phyloP scores from a whole-genome alignment of 2,329 filamentous ascomycete genomes.

The Proliferodiscus dingleyae region DNA sequence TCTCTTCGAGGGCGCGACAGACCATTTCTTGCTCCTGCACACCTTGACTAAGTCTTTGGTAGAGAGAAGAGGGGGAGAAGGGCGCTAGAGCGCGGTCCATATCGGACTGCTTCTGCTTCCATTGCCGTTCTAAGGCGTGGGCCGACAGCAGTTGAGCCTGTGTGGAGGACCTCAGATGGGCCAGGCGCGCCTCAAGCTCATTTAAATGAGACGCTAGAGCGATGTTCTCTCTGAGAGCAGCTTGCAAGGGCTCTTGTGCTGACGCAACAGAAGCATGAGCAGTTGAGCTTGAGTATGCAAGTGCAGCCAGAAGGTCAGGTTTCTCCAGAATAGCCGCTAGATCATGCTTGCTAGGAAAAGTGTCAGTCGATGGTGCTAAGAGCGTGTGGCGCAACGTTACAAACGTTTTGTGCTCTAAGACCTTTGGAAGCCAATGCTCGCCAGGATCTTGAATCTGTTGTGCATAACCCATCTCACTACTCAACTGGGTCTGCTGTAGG shows the following conservation, averaged over 20 bases:
- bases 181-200: constrained; percentile 53
- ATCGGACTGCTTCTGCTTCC: constrained; percentile 80
- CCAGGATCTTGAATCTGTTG: constrained; percentile 51
- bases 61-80: constrained; percentile 82
- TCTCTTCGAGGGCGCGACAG: constrained; percentile 82
- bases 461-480: constrained; percentile 26
- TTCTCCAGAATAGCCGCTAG: constrained; percentile 64
- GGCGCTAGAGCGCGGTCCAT: constrained; percentile 81
- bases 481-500: constrained; percentile 18
- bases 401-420: constrained; percentile 78
- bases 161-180: constrained; percentile 61
- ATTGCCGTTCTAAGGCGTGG: constrained; percentile 85
- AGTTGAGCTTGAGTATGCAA: constrained; percentile 62
- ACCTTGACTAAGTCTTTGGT: constrained; percentile 71
- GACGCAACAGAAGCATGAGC: constrained; percentile 67
- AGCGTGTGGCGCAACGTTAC: constrained; percentile 31
- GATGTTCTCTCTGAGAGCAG: constrained; percentile 66
- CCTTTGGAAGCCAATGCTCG: constrained; percentile 72
- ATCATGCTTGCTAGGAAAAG: constrained; percentile 63
- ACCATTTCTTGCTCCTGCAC: constrained; percentile 79
- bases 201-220: constrained; percentile 60
- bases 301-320: constrained; percentile 64
- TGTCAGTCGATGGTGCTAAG: constrained; percentile 15
- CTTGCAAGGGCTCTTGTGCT: constrained; percentile 59
- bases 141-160: constrained; percentile 79